Base-by-base conservation (phyloP, 2,329 filamentous ascomycete genomes). In the Alternaria conjuncta region DNA sequence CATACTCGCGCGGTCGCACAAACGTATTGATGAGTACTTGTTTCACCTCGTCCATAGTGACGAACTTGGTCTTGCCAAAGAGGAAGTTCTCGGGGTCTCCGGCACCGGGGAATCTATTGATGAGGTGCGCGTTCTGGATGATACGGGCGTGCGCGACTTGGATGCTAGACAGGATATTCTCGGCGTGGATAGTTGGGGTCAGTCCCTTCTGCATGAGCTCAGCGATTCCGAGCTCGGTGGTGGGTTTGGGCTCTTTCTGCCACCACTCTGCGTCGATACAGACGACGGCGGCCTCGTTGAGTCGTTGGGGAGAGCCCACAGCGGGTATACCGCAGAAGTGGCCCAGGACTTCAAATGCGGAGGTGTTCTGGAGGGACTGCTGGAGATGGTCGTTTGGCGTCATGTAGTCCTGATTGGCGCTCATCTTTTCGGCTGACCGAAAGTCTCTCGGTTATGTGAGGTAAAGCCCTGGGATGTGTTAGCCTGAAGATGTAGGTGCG, bases 171-270 rank as follows among this genome's bases (percentile, higher is more conserved):
- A 69, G 44, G 18, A 68, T 62, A 9, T 65, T 68, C 41, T 66
- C 66, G 3, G 63, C 61, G 18, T 68, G 64, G 1, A 50, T 30
- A 2, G 30, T 47, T 0, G 61, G 66, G 8, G 28, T 11, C 0
- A 55, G 7, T 4, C 61, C 58, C n/a, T 56, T 61, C 1, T 53
- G 26, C 30, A 60, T 41, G 1, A 72, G 59, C 30, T 69, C 64
- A 7, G 65, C 61, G 45, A 72, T 61, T 1, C 68, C 67, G 18
- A 73, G 41, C 55, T 72, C 71, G 3, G 67, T 73, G 3, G 63
- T 69, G 3, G 65, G 65, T 9, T 67, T 55, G 0, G 68, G 63
- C 13, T 63, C 56, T 10, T 64, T 63, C 26, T 68, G 59, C 63
- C 63, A 71, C 70, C 70, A 72, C 44, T 67, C 67, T 12, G 61